These are phyloP conservation scores for Botrytis sinoallii DNA, from an alignment of 2,329 filamentous ascomycete genomes.

Conservation along the genomic window DNA sequence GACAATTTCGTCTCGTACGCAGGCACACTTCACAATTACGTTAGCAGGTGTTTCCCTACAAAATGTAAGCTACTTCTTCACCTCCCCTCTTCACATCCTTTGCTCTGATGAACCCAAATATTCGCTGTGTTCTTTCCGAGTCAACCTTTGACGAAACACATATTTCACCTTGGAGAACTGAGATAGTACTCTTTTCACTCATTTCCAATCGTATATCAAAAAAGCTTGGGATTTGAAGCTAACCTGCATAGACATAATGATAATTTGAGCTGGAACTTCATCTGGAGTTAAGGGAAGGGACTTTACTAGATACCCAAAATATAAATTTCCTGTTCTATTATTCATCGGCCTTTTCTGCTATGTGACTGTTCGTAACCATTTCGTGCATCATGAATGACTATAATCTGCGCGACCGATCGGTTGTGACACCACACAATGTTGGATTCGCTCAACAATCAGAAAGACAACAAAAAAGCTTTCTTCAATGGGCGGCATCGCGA, in stretches of 20 bases:
- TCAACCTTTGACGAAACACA: conserved; percentile 38
- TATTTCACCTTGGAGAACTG: conserved; percentile 43
- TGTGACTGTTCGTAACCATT: not conserved
- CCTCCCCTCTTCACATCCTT: not conserved
- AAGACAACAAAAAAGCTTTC: too few relatives aligned
- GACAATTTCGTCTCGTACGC: conserved; percentile 23
- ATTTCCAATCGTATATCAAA: not conserved
- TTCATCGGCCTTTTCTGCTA: not conserved
- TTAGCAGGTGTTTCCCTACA: conserved; percentile 22
- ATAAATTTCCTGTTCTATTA: not conserved
- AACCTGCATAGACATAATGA: not conserved
- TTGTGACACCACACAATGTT: too few relatives aligned
- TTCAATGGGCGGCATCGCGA: too few relatives aligned
- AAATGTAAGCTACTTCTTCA: not conserved
- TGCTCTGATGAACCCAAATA: conserved; percentile 39
- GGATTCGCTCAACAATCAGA: too few relatives aligned
- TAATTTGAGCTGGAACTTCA: not conserved
- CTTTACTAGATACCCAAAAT: not conserved
- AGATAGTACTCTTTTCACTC: conserved; percentile 24
- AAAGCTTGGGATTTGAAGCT: not conserved
- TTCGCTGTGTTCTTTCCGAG: conserved; percentile 40
- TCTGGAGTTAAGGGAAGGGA: too few relatives aligned
- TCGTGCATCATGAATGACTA: not conserved
- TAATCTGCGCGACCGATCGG: too few relatives aligned
- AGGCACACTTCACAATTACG: not conserved